Evolutionary conservation across 2,329 filamentous ascomycete genomes (phyloP).

Genomic region (Sporothrix brasiliensis): DNA sequence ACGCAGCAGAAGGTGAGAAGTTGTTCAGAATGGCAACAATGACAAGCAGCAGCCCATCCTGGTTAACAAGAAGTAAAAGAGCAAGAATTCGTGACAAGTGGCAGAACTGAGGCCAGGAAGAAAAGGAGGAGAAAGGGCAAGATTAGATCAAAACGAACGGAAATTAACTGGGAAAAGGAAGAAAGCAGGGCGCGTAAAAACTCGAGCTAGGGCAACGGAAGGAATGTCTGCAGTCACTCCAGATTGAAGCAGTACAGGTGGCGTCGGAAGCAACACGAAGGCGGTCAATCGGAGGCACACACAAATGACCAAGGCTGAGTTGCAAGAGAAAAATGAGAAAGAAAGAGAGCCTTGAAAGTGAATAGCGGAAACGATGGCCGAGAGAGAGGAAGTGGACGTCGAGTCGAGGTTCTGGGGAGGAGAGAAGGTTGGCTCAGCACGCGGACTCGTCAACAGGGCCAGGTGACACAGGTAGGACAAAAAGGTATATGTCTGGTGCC

Average conservation of each 20-base stretch:
- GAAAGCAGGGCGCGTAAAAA: neutral
- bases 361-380: neutral
- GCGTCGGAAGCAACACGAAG: slow-evolving; percentile 5
- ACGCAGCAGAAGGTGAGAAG: neutral
- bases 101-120: no score
- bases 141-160: no score
- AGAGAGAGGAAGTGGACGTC: neutral
- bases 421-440: no score
- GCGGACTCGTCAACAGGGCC: neutral
- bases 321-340: neutral
- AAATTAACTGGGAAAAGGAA: no score
- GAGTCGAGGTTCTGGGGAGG: neutral
- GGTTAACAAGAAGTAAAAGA: neutral
- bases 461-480: slow-evolving; percentile 15
- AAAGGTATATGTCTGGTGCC: neutral
- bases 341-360: neutral
- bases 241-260: slow-evolving; percentile 2
- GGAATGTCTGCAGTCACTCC: neutral
- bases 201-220: neutral
- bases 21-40: neutral
- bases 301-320: neutral
- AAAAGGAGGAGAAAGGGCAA: no score
- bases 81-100: neutral
- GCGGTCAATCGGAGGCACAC: neutral
- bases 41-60: neutral